Percentiles rank a stretch among this genome's conserved stretches.
These are phyloP conservation scores for Penicillium sp. DNA, from an alignment of 2,329 filamentous ascomycete genomes.

Conservation along the genomic window DNA sequence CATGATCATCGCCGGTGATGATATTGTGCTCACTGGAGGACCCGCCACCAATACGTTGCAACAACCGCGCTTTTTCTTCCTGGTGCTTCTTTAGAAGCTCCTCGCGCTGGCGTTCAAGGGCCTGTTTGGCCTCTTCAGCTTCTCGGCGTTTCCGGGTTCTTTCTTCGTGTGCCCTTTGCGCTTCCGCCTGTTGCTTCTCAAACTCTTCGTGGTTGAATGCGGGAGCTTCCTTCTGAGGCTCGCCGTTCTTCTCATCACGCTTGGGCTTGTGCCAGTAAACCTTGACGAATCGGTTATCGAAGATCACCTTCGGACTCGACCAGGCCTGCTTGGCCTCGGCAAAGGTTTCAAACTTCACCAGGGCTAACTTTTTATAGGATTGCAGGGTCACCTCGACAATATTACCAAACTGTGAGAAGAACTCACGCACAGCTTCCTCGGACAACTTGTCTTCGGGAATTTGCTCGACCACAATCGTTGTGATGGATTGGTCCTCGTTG, in stretches of 20 bases:
- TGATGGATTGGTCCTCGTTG: conserved; percentile 55
- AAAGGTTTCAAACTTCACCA: conserved; percentile 58
- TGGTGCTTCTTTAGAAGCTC: conserved; percentile 56
- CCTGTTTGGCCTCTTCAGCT: conserved; percentile 52
- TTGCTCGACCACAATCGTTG: conserved; percentile 61
- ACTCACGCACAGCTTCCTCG: conserved; percentile 56
- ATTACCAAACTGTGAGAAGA: conserved; percentile 61
- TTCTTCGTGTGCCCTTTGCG: conserved; percentile 59
- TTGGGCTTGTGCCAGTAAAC: conserved; percentile 62
- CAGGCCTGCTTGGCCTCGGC: conserved; percentile 57
- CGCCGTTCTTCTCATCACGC: conserved; percentile 33
- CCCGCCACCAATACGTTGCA: conserved; percentile 49
- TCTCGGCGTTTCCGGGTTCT: conserved; percentile 55
- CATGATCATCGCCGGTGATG: conserved; percentile 25
- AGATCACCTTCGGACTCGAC: conserved; percentile 63
- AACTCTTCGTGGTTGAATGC: conserved; percentile 57
- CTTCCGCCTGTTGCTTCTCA: conserved; percentile 57
- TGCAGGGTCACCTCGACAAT: conserved; percentile 60
- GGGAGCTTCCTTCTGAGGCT: conserved; percentile 41
- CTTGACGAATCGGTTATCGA: conserved; percentile 66
- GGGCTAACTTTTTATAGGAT: conserved; percentile 55
- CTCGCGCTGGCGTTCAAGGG: conserved; percentile 56
- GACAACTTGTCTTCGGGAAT: conserved; percentile 61
- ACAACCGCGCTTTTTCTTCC: conserved; percentile 55
- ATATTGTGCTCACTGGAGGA: not conserved